phyloP scores from a whole-genome alignment of 768 basidiomycete species.

The Gymnopilus dilepis region DNA sequence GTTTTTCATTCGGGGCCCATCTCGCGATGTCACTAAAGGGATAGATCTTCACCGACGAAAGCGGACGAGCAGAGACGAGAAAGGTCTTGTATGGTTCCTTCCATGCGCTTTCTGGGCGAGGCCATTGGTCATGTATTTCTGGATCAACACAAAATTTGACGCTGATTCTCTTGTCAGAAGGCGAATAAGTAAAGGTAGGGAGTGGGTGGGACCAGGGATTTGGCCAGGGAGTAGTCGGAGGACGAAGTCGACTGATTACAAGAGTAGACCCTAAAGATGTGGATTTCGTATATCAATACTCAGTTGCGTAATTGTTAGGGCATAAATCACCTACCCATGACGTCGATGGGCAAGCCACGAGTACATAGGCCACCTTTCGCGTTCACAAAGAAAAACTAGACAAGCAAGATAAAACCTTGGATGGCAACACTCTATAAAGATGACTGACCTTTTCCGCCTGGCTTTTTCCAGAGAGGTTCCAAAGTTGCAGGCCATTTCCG shows the following conservation, averaged over 20 bases:
- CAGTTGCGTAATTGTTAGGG: too few relatives aligned
- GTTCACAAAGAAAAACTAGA: too few relatives aligned
- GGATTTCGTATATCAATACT: too few relatives aligned
- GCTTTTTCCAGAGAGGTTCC: too few relatives aligned
- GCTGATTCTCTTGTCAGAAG: background rate
- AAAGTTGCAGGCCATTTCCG: too few relatives aligned
- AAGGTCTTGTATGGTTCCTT: background rate
- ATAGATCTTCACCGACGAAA: background rate
- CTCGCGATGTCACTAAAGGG: background rate
- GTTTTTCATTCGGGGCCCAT: background rate
- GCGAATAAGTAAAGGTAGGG: conserved; percentile 6
- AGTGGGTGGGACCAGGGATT: conserved; percentile 14
- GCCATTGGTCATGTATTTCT: background rate
- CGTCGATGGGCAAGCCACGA: too few relatives aligned
- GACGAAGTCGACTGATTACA: background rate
- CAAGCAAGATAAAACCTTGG: too few relatives aligned
- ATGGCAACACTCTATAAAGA: too few relatives aligned
- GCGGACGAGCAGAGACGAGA: background rate
- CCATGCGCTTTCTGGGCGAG: background rate
- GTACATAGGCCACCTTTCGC: too few relatives aligned
- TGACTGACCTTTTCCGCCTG: too few relatives aligned
- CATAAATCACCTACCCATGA: too few relatives aligned
- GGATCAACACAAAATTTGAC: background rate
- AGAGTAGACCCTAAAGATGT: background rate
- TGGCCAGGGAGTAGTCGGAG: conserved; percentile 5